Percentiles rank a stretch among this genome's conserved stretches.
phyloP scores from a whole-genome alignment of 352 stramenopile genomes.

The Blastocystis sp. region DNA sequence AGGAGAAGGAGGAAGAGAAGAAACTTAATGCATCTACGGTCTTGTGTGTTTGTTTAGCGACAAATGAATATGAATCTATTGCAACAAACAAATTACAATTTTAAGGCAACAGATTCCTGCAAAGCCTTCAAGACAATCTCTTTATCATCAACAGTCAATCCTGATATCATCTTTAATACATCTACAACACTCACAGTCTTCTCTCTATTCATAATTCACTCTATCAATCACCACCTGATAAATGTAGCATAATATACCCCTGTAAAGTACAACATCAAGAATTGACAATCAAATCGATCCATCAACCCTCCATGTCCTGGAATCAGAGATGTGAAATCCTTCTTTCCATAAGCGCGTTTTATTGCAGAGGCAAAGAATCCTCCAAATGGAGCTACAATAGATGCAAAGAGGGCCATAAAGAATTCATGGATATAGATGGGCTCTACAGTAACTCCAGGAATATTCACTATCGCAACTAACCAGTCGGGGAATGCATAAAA shows the following conservation, averaged over 20 bases:
- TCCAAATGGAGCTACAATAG: slow-evolving; percentile 93
- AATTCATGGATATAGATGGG: slow-evolving; percentile 85
- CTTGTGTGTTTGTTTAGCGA: slow-evolving; percentile 5
- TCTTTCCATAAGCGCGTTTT: slow-evolving; percentile 95
- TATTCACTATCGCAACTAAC: slow-evolving; percentile 65
- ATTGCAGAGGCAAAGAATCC: slow-evolving; percentile 96
- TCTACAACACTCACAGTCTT: slow-evolving; percentile 3
- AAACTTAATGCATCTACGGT: not conserved
- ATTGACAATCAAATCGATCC: slow-evolving; percentile 92
- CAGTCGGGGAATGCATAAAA: slow-evolving; percentile 42
- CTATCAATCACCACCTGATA: slow-evolving; percentile 69
- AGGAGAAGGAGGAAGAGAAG: not conserved
- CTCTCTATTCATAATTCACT: not conserved
- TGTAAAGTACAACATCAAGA: slow-evolving; percentile 86
- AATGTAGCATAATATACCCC: slow-evolving; percentile 94
- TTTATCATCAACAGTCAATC: slow-evolving; percentile 10
- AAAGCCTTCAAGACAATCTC: slow-evolving; percentile 1
- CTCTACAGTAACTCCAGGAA: slow-evolving; percentile 66
- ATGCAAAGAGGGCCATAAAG: slow-evolving; percentile 89
- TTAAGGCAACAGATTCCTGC: slow-evolving; percentile 6
- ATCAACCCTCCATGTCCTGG: slow-evolving; percentile 91
- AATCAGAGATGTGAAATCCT: slow-evolving; percentile 97
- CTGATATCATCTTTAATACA: slow-evolving; percentile 5
- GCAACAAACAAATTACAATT: slow-evolving; percentile 30
- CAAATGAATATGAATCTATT: not conserved